Evolutionary conservation across 495 filamentous ascomycete species (phyloP), one percentile per base, ranked within the genome.

Genomic region (Annulohypoxylon maeteangense): DNA sequence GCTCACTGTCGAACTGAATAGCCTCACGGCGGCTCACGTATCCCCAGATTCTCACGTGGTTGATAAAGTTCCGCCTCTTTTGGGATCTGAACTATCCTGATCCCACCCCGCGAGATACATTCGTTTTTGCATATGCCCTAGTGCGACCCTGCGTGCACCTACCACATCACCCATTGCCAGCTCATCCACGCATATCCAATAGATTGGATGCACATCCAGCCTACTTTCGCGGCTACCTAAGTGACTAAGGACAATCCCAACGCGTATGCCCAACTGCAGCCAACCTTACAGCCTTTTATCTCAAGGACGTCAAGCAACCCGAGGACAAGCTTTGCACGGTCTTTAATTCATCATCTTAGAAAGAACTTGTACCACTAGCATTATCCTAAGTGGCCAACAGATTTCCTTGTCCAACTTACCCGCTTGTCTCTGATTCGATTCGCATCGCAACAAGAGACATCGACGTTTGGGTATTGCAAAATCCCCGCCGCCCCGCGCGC

Each of bases 41-140:
- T 70, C 58, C 73, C 69, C 71, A 72, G 74, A 75, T 75, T 75
- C 74, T 78, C 84, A 84, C 83, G 82, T 85, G 82, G 82, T 78
- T 76, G 65, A 75, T 72, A 45, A 75, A 74, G 75, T 73, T 75
- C 62, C 75, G 70, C 70, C 64, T 75, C 67, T 72, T 65, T 74
- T 70, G 74, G 57, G 78, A 70, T 75, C 78, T 78, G 78, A 82
- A 79, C 81, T 80, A 82, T 77, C 75, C 74, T 81, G 75, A 75
- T 79, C 76, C 79, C 78, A 80, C 81, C 83, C 84, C 81, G 79
- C 81, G 80, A 81, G 70, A 81, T 78, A 84, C 84, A 84, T 76
- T 85, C 83, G 81, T 80, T 83, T 84, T 81, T 86, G 85, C 85
- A 87, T 86, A 83, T 82, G 83, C 83, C 80, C 82, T 81, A 80